A percentile compares a stretch with the other conserved stretches of the same genome.
Evolutionary conservation across 768 basidiomycete species (phyloP).

Genomic region (Macrolepiota fuliginosa): DNA sequence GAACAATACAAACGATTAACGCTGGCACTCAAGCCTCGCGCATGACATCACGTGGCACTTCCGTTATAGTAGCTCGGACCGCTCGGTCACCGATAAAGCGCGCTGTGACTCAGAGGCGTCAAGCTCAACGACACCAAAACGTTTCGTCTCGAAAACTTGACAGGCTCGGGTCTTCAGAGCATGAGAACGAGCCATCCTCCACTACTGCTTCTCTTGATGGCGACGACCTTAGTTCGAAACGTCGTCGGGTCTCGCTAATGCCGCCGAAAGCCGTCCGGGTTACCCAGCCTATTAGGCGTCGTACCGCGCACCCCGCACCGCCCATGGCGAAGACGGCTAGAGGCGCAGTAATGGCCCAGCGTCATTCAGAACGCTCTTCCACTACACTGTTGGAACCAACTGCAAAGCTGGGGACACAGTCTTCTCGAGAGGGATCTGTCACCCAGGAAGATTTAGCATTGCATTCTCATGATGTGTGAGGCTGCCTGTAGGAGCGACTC

Average conservation of each 20-base stretch:
- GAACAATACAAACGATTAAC: not conserved
- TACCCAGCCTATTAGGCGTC: not conserved
- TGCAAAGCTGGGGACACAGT: not conserved
- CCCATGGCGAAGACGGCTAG: not conserved
- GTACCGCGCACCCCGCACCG: not conserved
- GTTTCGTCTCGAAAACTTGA: not conserved
- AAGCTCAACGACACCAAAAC: not conserved
- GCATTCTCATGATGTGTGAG: not conserved
- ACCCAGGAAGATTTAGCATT: not conserved
- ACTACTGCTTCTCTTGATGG: not conserved
- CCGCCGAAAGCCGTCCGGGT: not conserved
- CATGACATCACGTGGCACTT: not conserved
- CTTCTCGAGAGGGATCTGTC: not conserved
- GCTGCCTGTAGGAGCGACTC: too few species aligned
- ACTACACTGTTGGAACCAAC: not conserved
- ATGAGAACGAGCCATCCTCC: not conserved
- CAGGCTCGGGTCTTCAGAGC: not conserved
- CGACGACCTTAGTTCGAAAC: not conserved
- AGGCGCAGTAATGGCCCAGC: not conserved
- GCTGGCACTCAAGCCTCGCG: not conserved
- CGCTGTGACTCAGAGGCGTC: not conserved
- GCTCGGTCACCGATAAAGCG: slow-evolving; percentile 1
- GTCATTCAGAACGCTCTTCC: not conserved
- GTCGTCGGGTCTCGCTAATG: slow-evolving; percentile 2
- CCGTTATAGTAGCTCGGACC: not conserved